phyloP scores from a whole-genome alignment of 1,139 yeast genomes.

The Insectozyma bohioensis region DNA sequence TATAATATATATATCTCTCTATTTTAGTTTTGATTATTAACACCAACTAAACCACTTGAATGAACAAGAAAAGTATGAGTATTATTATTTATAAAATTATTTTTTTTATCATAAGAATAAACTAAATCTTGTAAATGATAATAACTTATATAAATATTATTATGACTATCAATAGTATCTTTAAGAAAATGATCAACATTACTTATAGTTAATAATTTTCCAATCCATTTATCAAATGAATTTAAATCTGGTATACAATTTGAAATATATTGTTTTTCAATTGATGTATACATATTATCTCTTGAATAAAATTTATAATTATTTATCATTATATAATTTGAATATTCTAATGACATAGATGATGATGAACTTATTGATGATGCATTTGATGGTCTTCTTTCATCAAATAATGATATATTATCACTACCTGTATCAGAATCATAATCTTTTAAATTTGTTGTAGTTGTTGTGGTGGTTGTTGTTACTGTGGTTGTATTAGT shows the following conservation, averaged over 20 bases:
- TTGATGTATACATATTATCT: conserved; percentile 26
- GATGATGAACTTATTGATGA: conserved; percentile 11
- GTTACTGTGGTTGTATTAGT: too few relatives aligned
- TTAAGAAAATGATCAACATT: conserved; percentile 25
- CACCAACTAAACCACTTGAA: conserved; percentile 35
- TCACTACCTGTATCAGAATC: conserved; percentile 8
- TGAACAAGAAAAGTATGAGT: conserved; percentile 28
- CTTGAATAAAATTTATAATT: conserved; percentile 22
- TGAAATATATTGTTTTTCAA: conserved; percentile 39
- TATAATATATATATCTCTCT: too few relatives aligned
- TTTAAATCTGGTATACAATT: conserved; percentile 42
- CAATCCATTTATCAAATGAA: conserved; percentile 43
- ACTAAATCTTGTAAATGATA: conserved; percentile 16
- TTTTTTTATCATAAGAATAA: conserved; percentile 12
- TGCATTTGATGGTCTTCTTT: conserved; percentile 12
- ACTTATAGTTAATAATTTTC: conserved; percentile 31
- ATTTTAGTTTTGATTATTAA: conserved; percentile 8
- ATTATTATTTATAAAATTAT: conserved; percentile 5
- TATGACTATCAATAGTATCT: conserved; percentile 12
- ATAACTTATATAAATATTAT: conserved; percentile 14
- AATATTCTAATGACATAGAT: background rate
- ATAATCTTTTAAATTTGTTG: conserved; percentile 5
- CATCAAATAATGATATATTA: conserved; percentile 10
- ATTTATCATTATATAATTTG: conserved; percentile 12
- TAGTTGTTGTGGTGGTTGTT: too few relatives aligned